phyloP scores from a whole-genome alignment of 2,329 filamentous ascomycete species.

The Corynespora cassiicola region DNA sequence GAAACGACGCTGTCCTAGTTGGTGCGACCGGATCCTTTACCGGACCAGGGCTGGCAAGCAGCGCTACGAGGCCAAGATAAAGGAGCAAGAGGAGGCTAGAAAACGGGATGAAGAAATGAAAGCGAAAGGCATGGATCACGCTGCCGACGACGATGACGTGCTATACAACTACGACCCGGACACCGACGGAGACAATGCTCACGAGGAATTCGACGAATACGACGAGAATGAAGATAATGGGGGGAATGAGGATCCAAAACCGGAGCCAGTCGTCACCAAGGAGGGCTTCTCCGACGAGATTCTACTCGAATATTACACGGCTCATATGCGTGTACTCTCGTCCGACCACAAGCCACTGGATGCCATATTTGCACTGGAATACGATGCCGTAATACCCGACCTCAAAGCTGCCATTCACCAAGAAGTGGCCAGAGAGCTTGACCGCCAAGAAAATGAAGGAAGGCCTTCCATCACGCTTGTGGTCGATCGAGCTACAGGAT shows the following conservation, averaged over 20 bases:
- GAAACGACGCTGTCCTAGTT: conserved; percentile 89
- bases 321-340: conserved; percentile 86
- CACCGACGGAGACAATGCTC: conserved; percentile 66
- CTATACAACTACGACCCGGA: conserved; percentile 92
- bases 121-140: conserved; percentile 75
- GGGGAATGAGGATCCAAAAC: conserved; percentile 53
- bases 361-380: conserved; percentile 82
- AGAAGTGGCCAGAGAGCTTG: conserved; percentile 86
- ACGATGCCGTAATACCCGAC: conserved; percentile 84
- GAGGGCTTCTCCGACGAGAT: conserved; percentile 65
- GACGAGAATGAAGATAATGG: conserved; percentile 62
- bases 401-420: conserved; percentile 83
- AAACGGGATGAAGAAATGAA: conserved; percentile 87
- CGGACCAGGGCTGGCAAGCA: conserved; percentile 75
- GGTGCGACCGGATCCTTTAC: conserved; percentile 95
- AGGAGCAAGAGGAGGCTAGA: conserved; percentile 70
- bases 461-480: conserved; percentile 83
- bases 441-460: conserved; percentile 90
- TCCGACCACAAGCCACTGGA: conserved; percentile 95
- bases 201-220: conserved; percentile 40
- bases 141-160: conserved; percentile 78
- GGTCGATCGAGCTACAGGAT: conserved; percentile 64
- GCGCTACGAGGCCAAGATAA: conserved; percentile 67
- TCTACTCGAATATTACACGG: conserved; percentile 74
- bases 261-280: conserved; percentile 61